Percentiles rank a stretch among this genome's conserved stretches.
These are phyloP conservation scores for Paramecium sexaurelia DNA, from an alignment of 73 alveolate species.

Conservation along the genomic window DNA sequence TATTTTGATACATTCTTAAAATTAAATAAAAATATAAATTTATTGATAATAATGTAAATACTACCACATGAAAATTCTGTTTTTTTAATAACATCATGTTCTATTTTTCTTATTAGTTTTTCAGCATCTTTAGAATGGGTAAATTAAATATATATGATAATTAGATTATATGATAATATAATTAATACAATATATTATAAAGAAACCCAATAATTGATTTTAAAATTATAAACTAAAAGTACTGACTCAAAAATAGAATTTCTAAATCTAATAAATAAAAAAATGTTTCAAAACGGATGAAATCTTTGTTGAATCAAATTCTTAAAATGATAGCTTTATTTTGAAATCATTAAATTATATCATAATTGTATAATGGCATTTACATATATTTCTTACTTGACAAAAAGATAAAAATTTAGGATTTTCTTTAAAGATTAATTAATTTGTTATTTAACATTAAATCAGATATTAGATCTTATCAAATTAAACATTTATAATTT, in stretches of 20 bases:
- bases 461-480: slow-evolving; percentile 23
- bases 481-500: slow-evolving; percentile 55
- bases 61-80: too few relatives aligned
- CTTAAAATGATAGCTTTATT: neutral
- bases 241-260: neutral
- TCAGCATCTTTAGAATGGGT: too few relatives aligned
- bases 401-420: neutral
- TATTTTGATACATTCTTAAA: neutral
- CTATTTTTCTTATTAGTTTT: too few relatives aligned
- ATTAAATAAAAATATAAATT: too few relatives aligned
- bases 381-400: neutral
- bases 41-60: too few relatives aligned
- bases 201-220: neutral
- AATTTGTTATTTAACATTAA: neutral
- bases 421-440: too few relatives aligned
- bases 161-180: too few relatives aligned
- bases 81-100: too few relatives aligned
- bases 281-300: neutral
- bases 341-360: neutral
- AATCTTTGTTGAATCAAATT: neutral
- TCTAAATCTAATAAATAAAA: neutral
- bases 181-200: neutral
- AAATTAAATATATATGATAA: too few relatives aligned
- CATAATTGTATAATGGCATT: neutral
- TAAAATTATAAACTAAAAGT: neutral